These are phyloP conservation scores for Volvox reticuliferus DNA, from an alignment of 139 green algal species.

Conservation along the genomic window DNA sequence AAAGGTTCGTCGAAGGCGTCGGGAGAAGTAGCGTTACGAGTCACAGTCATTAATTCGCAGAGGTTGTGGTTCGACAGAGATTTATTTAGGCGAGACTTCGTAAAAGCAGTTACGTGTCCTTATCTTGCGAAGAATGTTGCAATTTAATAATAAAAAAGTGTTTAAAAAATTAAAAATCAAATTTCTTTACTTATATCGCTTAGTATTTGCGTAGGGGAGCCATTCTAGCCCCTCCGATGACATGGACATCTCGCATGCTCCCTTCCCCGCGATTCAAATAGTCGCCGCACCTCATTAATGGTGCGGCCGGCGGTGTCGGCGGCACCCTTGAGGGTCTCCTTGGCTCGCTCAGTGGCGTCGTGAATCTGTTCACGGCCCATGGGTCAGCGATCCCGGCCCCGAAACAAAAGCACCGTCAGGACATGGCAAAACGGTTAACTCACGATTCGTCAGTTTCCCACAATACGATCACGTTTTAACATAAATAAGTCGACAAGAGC, in stretches of 20 bases:
- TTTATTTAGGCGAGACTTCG: too few relatives aligned
- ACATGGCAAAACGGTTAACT: neutral
- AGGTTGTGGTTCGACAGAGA: too few relatives aligned
- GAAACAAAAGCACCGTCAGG: neutral
- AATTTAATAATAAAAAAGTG: too few relatives aligned
- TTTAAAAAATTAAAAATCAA: neutral
- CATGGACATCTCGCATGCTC: neutral
- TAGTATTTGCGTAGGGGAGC: neutral
- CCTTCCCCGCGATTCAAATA: neutral
- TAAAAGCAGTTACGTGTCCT: too few relatives aligned
- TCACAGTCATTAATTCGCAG: too few relatives aligned
- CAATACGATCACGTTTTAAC: too few relatives aligned
- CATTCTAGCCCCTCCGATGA: neutral
- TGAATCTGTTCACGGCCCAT: constrained; percentile 24
- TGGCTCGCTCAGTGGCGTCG: neutral
- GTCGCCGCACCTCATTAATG: constrained; percentile 15
- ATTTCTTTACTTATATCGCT: neutral
- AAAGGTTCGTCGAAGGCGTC: too few relatives aligned
- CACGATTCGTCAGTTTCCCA: neutral
- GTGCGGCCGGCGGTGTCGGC: neutral
- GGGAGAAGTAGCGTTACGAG: too few relatives aligned
- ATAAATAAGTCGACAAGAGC: too few relatives aligned
- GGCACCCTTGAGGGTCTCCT: constrained; percentile 10
- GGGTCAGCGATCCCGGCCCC: neutral
- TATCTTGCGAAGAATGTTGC: too few relatives aligned